phyloP scores from a whole-genome alignment of 768 basidiomycete species.

The Mycena albidolilacea region DNA sequence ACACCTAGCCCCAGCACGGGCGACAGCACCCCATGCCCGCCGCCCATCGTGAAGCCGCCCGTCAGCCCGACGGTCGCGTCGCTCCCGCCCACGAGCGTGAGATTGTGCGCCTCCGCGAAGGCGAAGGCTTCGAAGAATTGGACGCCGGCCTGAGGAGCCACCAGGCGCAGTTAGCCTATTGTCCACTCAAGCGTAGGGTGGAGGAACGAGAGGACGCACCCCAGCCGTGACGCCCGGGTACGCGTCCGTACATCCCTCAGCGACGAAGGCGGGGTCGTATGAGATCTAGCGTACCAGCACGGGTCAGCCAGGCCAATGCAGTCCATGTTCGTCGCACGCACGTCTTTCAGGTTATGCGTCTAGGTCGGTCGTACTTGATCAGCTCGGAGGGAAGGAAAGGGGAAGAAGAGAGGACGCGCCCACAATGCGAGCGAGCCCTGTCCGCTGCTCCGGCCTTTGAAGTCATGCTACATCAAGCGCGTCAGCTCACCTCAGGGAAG shows the following conservation, averaged over 20 bases:
- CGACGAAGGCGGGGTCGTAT: slow-evolving; percentile 51
- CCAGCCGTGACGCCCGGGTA: slow-evolving; percentile 54
- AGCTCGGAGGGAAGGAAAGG: neutral
- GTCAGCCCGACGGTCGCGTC: slow-evolving; percentile 59
- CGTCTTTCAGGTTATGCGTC: slow-evolving; percentile 60
- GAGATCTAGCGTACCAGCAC: slow-evolving; percentile 47
- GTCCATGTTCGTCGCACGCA: slow-evolving; percentile 27
- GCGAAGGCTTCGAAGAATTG: slow-evolving; percentile 61
- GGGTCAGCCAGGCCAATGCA: too few species aligned
- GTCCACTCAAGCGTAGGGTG: neutral
- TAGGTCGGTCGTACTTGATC: slow-evolving; percentile 29
- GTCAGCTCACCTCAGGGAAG: neutral
- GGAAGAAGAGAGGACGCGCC: slow-evolving; percentile 30
- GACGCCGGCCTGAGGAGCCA: slow-evolving; percentile 53
- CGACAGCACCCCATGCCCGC: slow-evolving; percentile 61
- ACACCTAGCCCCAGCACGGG: slow-evolving; percentile 63
- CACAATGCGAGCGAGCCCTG: slow-evolving; percentile 60
- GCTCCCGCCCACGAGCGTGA: slow-evolving; percentile 62
- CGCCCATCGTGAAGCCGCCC: slow-evolving; percentile 56
- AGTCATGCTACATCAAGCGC: slow-evolving; percentile 57
- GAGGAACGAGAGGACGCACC: slow-evolving; percentile 44
- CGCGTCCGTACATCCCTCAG: slow-evolving; percentile 51
- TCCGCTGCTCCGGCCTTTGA: slow-evolving; percentile 63
- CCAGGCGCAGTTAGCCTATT: too few species aligned
- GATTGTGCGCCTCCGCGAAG: slow-evolving; percentile 60